Conservation (phyloP, 2,329 filamentous ascomycete genomes). For the Fusarium succisae region DNA sequence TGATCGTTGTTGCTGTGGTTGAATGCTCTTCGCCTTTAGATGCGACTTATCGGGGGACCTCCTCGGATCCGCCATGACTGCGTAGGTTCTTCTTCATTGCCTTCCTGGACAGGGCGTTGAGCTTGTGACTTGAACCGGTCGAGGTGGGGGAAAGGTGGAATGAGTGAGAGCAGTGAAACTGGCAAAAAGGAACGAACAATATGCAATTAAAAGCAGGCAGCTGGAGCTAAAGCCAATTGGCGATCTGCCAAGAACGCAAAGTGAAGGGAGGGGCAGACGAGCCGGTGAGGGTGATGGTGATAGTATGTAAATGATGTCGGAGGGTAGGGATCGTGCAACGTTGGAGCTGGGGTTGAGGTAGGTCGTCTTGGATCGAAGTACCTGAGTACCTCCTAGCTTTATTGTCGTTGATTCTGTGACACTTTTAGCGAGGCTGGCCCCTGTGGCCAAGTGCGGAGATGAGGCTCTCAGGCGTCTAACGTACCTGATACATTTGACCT, state of each 20-base stretch:
- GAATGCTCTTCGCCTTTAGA: slow-evolving; percentile 51
- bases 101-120: slow-evolving; percentile 34
- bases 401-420: not conserved
- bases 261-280: slow-evolving; percentile 9
- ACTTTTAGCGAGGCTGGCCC: not conserved
- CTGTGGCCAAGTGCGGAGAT: not conserved
- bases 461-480: not conserved
- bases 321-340: slow-evolving; percentile 28
- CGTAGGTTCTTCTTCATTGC: slow-evolving; percentile 45
- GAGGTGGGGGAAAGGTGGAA: slow-evolving; percentile 15
- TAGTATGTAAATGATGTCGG: slow-evolving; percentile 23
- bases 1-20: slow-evolving; percentile 57
- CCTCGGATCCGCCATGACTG: slow-evolving; percentile 56
- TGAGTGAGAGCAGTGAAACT: not conserved
- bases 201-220: not conserved
- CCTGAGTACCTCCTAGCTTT: slow-evolving; percentile 20
- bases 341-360: slow-evolving; percentile 20
- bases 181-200: not conserved
- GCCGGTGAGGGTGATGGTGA: slow-evolving; percentile 16
- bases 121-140: slow-evolving; percentile 9
- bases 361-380: slow-evolving; percentile 7
- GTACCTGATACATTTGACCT: not conserved
- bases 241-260: slow-evolving; percentile 16
- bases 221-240: slow-evolving; percentile 13
- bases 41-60: slow-evolving; percentile 49